phyloP scores from a whole-genome alignment of 2,329 filamentous ascomycete genomes.

The Fusarium sp. region DNA sequence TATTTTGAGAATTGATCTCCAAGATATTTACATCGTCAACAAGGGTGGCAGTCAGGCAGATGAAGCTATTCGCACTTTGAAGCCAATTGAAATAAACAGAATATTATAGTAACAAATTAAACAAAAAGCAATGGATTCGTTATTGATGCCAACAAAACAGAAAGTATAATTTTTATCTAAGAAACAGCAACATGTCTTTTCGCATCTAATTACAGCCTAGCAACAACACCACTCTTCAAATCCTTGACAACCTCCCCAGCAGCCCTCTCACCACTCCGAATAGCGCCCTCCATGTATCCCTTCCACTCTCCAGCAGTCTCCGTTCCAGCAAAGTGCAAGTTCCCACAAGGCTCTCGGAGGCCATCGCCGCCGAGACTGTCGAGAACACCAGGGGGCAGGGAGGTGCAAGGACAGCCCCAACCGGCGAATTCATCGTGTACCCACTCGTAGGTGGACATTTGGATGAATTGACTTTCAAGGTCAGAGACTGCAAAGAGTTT shows the following conservation, averaged over 20 bases:
- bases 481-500: slow-evolving; percentile 36
- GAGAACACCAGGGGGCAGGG: slow-evolving; percentile 53
- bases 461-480: slow-evolving; percentile 43
- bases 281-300: slow-evolving; percentile 44
- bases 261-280: slow-evolving; percentile 34
- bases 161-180: background rate
- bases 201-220: slow-evolving; percentile 7
- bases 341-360: slow-evolving; percentile 45
- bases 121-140: background rate
- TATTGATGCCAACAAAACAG: too few species aligned
- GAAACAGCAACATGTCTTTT: background rate
- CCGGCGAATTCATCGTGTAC: slow-evolving; percentile 51
- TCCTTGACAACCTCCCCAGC: slow-evolving; percentile 36
- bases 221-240: slow-evolving; percentile 12
- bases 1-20: background rate
- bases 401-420: slow-evolving; percentile 54
- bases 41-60: too few species aligned
- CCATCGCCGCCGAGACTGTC: slow-evolving; percentile 46
- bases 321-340: slow-evolving; percentile 42
- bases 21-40: background rate
- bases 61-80: background rate
- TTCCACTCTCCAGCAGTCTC: slow-evolving; percentile 43
- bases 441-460: slow-evolving; percentile 53
- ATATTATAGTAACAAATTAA: background rate
- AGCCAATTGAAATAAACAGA: background rate